A percentile compares a stretch with the other conserved stretches of the same genome.
Conservation (phyloP, 352 stramenopile genomes). For the Pythium volutum region DNA sequence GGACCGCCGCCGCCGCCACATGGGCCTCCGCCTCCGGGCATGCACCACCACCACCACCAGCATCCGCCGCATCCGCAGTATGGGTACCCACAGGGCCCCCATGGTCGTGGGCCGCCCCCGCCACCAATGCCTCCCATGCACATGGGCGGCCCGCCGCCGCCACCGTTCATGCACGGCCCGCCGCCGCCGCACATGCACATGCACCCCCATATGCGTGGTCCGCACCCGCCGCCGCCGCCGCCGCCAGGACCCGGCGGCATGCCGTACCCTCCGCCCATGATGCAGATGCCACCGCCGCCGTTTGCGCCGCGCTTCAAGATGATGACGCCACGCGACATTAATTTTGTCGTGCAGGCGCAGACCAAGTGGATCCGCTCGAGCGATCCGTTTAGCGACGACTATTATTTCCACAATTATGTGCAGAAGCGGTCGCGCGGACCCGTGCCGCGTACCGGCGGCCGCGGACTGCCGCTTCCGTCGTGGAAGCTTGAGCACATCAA, state of each 20-base stretch:
- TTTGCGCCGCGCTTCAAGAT: constrained; percentile 60
- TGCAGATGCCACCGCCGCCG: constrained; percentile 31
- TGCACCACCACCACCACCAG: constrained; percentile 6
- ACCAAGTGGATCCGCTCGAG: constrained; percentile 85
- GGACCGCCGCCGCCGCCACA: constrained; percentile 27
- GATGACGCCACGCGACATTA: constrained; percentile 84
- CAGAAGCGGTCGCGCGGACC: constrained; percentile 62
- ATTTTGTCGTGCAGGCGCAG: constrained; percentile 83
- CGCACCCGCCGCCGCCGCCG: constrained; percentile 19
- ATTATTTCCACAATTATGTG: constrained; percentile 86
- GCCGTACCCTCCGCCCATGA: constrained; percentile 32
- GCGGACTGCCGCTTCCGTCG: constrained; percentile 54
- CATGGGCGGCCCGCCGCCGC: constrained; percentile 28
- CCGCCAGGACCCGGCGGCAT: constrained; percentile 35
- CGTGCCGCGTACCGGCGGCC: constrained; percentile 28
- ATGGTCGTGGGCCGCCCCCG: constrained; percentile 23
- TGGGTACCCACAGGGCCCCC: constrained; percentile 24
- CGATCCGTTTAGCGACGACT: constrained; percentile 87
- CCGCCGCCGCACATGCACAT: constrained; percentile 22
- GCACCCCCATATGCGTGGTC: constrained; percentile 36
- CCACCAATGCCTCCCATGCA: constrained; percentile 22
- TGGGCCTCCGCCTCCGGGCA: constrained; percentile 15
- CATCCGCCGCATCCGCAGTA: constrained; percentile 7
- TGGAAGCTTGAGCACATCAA: constrained; percentile 86
- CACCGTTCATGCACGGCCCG: neutral